Evolutionary conservation across 768 basidiomycete species (phyloP).

Genomic region (Porpolomopsis calyptriformis): DNA sequence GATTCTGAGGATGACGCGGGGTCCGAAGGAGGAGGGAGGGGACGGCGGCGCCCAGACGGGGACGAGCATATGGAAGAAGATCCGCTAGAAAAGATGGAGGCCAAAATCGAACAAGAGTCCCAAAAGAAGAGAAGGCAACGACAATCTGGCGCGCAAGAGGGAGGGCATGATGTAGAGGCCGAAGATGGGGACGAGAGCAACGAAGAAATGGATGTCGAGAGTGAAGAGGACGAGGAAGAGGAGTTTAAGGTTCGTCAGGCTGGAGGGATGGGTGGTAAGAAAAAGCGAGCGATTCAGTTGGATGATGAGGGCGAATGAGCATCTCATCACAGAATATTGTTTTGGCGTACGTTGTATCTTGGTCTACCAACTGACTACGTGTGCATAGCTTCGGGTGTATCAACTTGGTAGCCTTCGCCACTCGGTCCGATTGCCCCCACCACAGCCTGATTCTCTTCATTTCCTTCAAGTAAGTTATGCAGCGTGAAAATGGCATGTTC

Average conservation of each 20-base stretch:
- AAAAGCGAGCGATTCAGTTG: constrained; percentile 44
- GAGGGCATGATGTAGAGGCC: constrained; percentile 20
- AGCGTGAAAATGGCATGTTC: constrained; percentile 88
- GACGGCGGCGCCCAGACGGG: constrained; percentile 29
- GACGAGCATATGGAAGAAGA: constrained; percentile 43
- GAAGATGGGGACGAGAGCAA: constrained; percentile 25
- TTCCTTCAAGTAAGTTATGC: constrained; percentile 65
- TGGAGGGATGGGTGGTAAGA: constrained; percentile 39
- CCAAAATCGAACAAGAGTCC: constrained; percentile 45
- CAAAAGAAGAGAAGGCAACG: constrained; percentile 34
- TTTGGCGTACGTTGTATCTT: constrained; percentile 4
- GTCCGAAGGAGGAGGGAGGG: constrained; percentile 29
- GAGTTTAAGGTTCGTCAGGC: constrained; percentile 55
- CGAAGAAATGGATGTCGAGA: constrained; percentile 63
- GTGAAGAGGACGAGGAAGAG: constrained; percentile 65
- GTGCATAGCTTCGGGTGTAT: constrained; percentile 47
- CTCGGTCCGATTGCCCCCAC: constrained; percentile 62
- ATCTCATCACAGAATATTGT: constrained; percentile 11
- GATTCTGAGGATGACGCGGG: constrained; percentile 51
- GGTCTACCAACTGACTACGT: constrained; percentile 37
- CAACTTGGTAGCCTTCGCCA: too few relatives aligned
- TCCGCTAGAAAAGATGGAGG: constrained; percentile 60
- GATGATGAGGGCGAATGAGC: constrained; percentile 52
- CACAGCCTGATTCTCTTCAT: constrained; percentile 69
- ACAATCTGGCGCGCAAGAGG: constrained; percentile 20